Evolutionary conservation across 495 filamentous ascomycete species (phyloP).

Genomic region (Xylaria grammica): DNA sequence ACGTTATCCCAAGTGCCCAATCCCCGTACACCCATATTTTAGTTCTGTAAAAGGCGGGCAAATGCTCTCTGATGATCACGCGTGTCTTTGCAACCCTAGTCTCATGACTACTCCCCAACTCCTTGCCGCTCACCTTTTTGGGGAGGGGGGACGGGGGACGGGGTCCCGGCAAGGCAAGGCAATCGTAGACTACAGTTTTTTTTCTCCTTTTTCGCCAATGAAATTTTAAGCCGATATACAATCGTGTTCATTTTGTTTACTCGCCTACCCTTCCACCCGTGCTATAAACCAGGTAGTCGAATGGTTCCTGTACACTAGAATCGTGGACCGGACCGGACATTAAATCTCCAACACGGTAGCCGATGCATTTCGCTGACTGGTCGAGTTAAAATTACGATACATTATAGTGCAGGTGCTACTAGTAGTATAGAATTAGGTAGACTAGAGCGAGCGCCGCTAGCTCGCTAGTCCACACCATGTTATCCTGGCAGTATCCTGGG

Average conservation of each 20-base stretch:
- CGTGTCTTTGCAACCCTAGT: constrained; percentile 1
- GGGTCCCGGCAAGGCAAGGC: background rate
- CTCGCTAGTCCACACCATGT: background rate
- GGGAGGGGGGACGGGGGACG: too few species aligned
- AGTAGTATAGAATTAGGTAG: constrained; percentile 2
- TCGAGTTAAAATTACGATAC: constrained; percentile 8
- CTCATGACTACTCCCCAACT: constrained; percentile 6
- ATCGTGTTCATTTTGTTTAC: background rate
- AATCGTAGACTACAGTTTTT: background rate
- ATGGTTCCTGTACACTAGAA: background rate
- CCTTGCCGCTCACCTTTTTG: constrained; percentile 15
- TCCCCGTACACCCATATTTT: background rate
- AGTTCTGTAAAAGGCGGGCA: background rate
- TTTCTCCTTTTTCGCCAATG: too few species aligned
- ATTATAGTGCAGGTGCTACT: background rate
- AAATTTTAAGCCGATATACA: background rate
- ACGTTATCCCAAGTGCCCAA: background rate
- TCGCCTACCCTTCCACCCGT: too few species aligned
- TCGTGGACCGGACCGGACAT: constrained; percentile 4
- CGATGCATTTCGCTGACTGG: constrained; percentile 11
- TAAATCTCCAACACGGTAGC: constrained; percentile 5
- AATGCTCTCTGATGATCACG: constrained; percentile 7
- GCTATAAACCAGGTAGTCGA: background rate
- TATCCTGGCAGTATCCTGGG: too few species aligned
- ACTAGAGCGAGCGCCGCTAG: background rate